Base-by-base conservation (phyloP, 352 stramenopile genomes). In the Thalassiosira sp. region DNA sequence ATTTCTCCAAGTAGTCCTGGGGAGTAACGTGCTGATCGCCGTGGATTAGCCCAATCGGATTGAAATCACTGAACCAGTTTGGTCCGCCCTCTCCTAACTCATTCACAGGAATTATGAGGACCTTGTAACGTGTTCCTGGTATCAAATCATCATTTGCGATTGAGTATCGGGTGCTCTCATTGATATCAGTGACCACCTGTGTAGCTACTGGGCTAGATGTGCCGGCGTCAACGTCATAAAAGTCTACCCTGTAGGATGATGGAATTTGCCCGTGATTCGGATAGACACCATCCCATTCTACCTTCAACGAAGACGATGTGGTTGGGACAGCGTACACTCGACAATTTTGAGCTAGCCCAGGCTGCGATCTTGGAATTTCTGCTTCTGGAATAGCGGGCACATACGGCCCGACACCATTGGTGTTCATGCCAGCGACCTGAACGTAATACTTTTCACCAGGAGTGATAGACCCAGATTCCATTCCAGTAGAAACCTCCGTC, bases 371-470 rank as follows among this genome's bases (percentile, higher is more conserved):
- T 43, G 25, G 83, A 58, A 57, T 89, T 88, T 59, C 75, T 66
- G 57, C 87, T 92, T 15, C 85, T 24, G 73, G 95, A 86, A 52
- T 91, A 82, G 52, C 84, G 91, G 84, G 62, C 8, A 81, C 68
- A 5, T 84, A 78, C 3, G 87, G 66, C 16, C 96, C 94, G 6
- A 92, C 48, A 1, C 95, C 96, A 45, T 95, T 84, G 1, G 67
- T 80, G 72, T 98, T 98, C 1, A 96, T 58, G 5, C 95, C 95
- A 3, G 93, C 86, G 0, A 98, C 86, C 8, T 93, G 89, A 1
- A 98, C 85, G 62, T 92, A 97, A 77, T 98, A 98, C 0, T 86
- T 72, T 24, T 89, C 87, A 0, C 95, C 95, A 22, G 94, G 77
- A 24, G 68, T 68, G 3, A 98, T 54, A 1, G 87, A 72, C 13